Evolutionary conservation across 129 eudicot genomes (phyloP).

Genomic region (Saposhnikovia divaricata): DNA sequence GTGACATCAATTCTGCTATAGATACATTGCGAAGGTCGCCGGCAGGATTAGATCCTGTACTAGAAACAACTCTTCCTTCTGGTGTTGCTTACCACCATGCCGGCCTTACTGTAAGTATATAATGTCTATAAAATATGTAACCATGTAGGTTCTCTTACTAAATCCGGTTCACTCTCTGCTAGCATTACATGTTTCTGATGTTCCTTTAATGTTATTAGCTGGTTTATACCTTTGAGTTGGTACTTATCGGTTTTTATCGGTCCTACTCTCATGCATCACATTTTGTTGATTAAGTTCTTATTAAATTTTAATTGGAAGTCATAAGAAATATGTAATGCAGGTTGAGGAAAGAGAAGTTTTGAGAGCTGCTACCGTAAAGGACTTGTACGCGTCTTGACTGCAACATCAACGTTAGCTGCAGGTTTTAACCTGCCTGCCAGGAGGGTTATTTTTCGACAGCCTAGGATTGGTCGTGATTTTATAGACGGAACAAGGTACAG

Average conservation of each 20-base stretch:
- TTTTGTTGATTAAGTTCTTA: not conserved
- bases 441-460: slow-evolving; percentile 93
- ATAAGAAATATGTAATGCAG: slow-evolving; percentile 25
- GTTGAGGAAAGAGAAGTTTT: slow-evolving; percentile 94
- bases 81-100: slow-evolving; percentile 99
- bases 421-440: slow-evolving; percentile 97
- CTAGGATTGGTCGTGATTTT: slow-evolving; percentile 95
- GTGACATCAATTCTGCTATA: slow-evolving; percentile 60
- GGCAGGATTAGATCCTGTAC: slow-evolving; percentile 81
- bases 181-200: not conserved
- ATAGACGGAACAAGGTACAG: slow-evolving; percentile 86
- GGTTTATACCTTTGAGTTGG: not conserved
- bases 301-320: not conserved
- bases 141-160: not conserved
- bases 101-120: slow-evolving; percentile 75
- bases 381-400: slow-evolving; percentile 87
- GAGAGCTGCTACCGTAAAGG: slow-evolving; percentile 97
- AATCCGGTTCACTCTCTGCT: not conserved
- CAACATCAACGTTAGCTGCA: slow-evolving; percentile 97
- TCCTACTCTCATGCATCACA: not conserved
- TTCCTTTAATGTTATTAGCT: not conserved
- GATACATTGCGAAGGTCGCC: slow-evolving; percentile 80
- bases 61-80: slow-evolving; percentile 70
- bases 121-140: not conserved
- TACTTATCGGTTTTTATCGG: not conserved